Evolutionary conservation across 2,329 filamentous ascomycete species (phyloP).

Genomic region (Fusarium verticillioides): DNA sequence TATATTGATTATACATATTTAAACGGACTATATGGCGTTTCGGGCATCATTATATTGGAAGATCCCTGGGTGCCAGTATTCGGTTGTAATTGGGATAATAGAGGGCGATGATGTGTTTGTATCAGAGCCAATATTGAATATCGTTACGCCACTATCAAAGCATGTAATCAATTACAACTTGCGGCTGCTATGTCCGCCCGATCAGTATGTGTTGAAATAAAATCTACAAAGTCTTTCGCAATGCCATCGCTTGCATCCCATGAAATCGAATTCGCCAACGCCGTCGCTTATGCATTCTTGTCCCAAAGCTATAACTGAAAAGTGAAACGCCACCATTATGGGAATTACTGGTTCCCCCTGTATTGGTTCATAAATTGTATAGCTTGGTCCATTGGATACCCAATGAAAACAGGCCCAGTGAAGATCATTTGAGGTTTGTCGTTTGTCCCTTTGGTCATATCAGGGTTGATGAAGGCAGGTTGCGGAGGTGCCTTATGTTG

Average conservation of each 20-base stretch:
- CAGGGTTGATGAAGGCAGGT: constrained; percentile 65
- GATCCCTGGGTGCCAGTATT: neutral
- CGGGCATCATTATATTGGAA: constrained; percentile 17
- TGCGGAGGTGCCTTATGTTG: constrained; percentile 45
- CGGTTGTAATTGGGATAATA: neutral
- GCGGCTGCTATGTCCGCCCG: constrained; percentile 1
- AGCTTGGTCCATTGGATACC: constrained; percentile 87
- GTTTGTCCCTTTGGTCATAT: constrained; percentile 47
- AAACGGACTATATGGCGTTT: constrained; percentile 39
- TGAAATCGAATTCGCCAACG: constrained; percentile 39
- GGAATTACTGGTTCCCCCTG: constrained; percentile 47
- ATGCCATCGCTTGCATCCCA: constrained; percentile 31
- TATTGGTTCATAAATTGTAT: constrained; percentile 76
- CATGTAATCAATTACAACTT: constrained; percentile 17
- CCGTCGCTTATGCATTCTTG: constrained; percentile 46
- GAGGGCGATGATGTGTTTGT: constrained; percentile 4
- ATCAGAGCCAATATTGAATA: constrained; percentile 35
- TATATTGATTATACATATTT: neutral
- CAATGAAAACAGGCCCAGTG: constrained; percentile 93
- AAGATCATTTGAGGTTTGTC: constrained; percentile 79
- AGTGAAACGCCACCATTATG: constrained; percentile 17
- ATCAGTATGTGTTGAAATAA: neutral
- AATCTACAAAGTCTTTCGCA: neutral
- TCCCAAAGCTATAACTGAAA: constrained; percentile 17
- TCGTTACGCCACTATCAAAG: constrained; percentile 24